Conservation (phyloP, 2,329 filamentous ascomycete genomes). For the Hymenoscyphus fraxineus region DNA sequence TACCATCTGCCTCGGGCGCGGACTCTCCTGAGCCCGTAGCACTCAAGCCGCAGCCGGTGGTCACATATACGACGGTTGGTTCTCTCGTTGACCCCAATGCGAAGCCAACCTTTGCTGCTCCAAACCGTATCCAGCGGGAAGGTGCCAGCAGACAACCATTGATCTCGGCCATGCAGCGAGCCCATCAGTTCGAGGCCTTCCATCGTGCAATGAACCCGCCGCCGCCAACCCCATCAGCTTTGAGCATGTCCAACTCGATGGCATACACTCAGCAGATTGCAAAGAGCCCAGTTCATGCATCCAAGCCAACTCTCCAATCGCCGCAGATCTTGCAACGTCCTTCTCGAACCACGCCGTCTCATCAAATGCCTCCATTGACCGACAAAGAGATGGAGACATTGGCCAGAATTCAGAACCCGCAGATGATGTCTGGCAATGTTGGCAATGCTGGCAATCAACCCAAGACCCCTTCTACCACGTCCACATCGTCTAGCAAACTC, state of each 20-base stretch:
- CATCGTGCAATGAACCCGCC: slow-evolving; percentile 20
- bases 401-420: neutral
- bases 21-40: slow-evolving; percentile 32
- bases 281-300: slow-evolving; percentile 15
- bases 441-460: neutral
- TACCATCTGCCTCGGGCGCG: slow-evolving; percentile 21
- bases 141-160: slow-evolving; percentile 31
- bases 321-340: slow-evolving; percentile 6
- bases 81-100: slow-evolving; percentile 33
- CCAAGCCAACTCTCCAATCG: neutral
- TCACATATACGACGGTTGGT: slow-evolving; percentile 36
- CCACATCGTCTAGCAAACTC: slow-evolving; percentile 6
- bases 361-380: slow-evolving; percentile 10
- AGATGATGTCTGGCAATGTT: slow-evolving; percentile 8
- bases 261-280: slow-evolving; percentile 32
- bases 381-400: slow-evolving; percentile 16
- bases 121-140: slow-evolving; percentile 36
- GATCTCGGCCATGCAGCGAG: slow-evolving; percentile 23
- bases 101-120: slow-evolving; percentile 32
- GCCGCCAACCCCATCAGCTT: slow-evolving; percentile 25
- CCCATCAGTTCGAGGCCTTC: slow-evolving; percentile 21
- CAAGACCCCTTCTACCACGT: neutral
- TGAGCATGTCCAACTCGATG: slow-evolving; percentile 32
- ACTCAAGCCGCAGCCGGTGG: slow-evolving; percentile 28
- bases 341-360: slow-evolving; percentile 5